Percentiles rank a stretch among this genome's conserved stretches.
Conservation (phyloP, 345 rosid species). For the Ceriops decandra region DNA sequence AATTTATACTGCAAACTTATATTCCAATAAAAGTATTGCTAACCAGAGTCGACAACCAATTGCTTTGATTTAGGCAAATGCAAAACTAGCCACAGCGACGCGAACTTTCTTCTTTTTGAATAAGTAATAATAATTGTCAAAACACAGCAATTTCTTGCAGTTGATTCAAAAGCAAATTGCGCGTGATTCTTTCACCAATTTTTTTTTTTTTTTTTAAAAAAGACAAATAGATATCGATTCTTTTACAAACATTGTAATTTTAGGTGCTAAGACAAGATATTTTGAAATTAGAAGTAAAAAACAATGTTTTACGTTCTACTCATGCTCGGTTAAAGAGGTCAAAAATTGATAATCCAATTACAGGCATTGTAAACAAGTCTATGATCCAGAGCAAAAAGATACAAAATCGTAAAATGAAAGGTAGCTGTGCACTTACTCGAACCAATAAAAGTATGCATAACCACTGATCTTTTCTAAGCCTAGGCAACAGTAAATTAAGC, state of each 20-base stretch:
- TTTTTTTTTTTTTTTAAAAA: no score
- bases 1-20: not conserved
- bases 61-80: not conserved
- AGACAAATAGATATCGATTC: no score
- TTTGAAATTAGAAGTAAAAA: no score
- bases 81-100: not conserved
- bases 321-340: not conserved
- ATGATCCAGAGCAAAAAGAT: not conserved
- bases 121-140: no score
- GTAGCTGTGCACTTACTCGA: slow-evolving; percentile 16
- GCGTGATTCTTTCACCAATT: no score
- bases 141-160: no score
- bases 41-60: not conserved
- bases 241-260: no score
- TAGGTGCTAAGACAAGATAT: no score
- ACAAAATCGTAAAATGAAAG: not conserved
- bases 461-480: not conserved
- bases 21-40: not conserved
- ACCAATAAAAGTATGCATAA: slow-evolving; percentile 7
- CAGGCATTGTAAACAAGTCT: not conserved
- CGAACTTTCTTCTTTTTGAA: not conserved
- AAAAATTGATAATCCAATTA: not conserved
- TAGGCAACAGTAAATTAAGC: slow-evolving; percentile 9
- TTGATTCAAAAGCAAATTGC: no score
- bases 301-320: no score